Evolutionary conservation across 805 yeast genomes (phyloP), one percentile per base, ranked within the genome.

Genomic region (Ogataea dorogensis): DNA sequence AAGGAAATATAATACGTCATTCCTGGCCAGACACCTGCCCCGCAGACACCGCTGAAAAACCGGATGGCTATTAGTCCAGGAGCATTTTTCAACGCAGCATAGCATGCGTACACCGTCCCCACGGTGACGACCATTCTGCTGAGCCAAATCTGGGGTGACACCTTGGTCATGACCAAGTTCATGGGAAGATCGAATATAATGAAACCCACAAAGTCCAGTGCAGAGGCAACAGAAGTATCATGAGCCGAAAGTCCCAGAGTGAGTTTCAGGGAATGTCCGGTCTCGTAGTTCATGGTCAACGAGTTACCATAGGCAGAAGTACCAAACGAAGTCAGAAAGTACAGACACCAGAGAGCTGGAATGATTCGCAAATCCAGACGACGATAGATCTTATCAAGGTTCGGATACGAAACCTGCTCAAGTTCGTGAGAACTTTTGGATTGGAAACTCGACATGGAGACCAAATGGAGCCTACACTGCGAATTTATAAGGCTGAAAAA

Each of bases 21-120:
- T 7, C 94, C 95, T 1, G 95, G 95, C 95, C 95, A 86, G 4
- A 86, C 77, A 26, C 95, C 95, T 8, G 95, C 93, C 34, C 86
- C 86, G 39, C 81, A 82, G 38, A 81, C 47, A 31, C 95, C 95
- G 18, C 82, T 72, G 39, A 86, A 68, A 40, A 86, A 77, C 46
- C 94, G 69, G 27, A 79, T 59, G 2, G 88, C 94, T 39, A 79
- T 76, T 19, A 86, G 64, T 5, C 91, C 91, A 7, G 70, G 52
- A 4, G 73, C 62, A 35, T 67, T 71, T n/a, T 54, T 42, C 39
- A 85, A 63, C 1, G 84, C 80, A 5, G 79, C 67, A 54, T 82
- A 84, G 56, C 94, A 87, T 1, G 84, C 57, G 52, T 83, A 85
- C 1, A 84, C 87, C 27, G 85, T 49, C 7, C 95, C 95, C 28